Base-by-base conservation (phyloP, 768 basidiomycete species). In the Cystofilobasidium ferigula region DNA sequence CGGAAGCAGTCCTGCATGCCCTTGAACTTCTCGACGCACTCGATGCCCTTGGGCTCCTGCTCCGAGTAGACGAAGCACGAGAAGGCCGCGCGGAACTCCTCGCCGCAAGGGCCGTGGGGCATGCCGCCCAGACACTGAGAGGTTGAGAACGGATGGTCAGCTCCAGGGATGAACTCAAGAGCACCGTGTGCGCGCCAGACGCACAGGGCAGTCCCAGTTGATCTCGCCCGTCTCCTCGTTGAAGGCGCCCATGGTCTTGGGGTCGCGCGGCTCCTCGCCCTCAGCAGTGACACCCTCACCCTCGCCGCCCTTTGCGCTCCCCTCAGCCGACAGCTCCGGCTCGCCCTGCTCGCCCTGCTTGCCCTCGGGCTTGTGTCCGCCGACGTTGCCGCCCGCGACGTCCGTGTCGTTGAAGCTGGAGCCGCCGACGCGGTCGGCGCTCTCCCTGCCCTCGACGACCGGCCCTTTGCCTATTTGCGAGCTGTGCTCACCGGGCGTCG, bases 161-260 rank as follows among this genome's bases (percentile, higher is more conserved):
- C 36, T 16, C 16, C 26, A 8, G 22, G 30, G 26, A 9, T 22
- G 28, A 48, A 60, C 2, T 42, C 8, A 30, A 32, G 60, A 30
- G 40, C 18, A 14, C 20, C 30, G 20, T 2, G 43, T 22, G 43
- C 10, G 34, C 20, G 34, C n/a, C 2, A 26, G 45, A 74, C 75
- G 64, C 38, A 76, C 75, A 1, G 95, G 91, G 76, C 95, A 99
- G 74, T 97, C 95, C 95, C 95, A 99, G 79, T 99, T 99, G 73
- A 99, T 98, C 81, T 97, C 92, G 51, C 95, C 95, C 1, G 95
- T 99, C 69, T 84, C 91, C 24, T 93, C 93, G 78, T 99, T 87
- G 80, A 83, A 98, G 6, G 95, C 94, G 30, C 51, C 51, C 51
- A 22, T 16, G 28, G 51, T 54, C 30, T 54, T 54, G 7, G 51